Evolutionary conservation across 495 filamentous ascomycete genomes (phyloP).

Genomic region (Trichoderma reesei): DNA sequence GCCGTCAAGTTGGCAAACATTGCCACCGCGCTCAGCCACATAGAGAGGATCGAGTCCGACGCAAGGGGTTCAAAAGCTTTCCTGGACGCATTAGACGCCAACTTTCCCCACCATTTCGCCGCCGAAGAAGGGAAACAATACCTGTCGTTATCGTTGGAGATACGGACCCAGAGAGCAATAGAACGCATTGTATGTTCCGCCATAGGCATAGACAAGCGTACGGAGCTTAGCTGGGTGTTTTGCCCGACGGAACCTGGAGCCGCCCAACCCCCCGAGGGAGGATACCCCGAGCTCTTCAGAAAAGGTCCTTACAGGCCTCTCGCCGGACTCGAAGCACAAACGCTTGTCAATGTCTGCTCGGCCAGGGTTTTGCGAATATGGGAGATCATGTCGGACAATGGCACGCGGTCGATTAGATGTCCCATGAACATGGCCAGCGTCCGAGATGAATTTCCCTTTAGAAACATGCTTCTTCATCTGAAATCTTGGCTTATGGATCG

Average conservation of each 20-base stretch:
- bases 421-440: not conserved
- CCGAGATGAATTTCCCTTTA: not conserved
- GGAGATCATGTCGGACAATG: not conserved
- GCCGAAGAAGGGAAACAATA: not conserved
- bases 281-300: not conserved
- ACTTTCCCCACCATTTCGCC: not conserved
- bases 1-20: slow-evolving; percentile 1
- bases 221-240: not conserved
- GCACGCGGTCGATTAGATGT: not conserved
- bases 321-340: not conserved
- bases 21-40: not conserved
- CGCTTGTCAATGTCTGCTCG: not conserved
- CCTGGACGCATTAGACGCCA: not conserved
- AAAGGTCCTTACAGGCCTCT: not conserved
- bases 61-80: not conserved
- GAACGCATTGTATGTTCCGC: not conserved
- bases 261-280: not conserved
- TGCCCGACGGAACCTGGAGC: not conserved
- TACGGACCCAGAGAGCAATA: slow-evolving; percentile 1
- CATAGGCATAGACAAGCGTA: not conserved
- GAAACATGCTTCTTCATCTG: not conserved
- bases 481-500: not conserved
- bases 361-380: not conserved
- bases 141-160: not conserved
- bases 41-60: not conserved